A percentile compares a stretch with the other conserved stretches of the same genome.
phyloP scores from a whole-genome alignment of 805 yeast genomes.

The Ogataea philodendri region DNA sequence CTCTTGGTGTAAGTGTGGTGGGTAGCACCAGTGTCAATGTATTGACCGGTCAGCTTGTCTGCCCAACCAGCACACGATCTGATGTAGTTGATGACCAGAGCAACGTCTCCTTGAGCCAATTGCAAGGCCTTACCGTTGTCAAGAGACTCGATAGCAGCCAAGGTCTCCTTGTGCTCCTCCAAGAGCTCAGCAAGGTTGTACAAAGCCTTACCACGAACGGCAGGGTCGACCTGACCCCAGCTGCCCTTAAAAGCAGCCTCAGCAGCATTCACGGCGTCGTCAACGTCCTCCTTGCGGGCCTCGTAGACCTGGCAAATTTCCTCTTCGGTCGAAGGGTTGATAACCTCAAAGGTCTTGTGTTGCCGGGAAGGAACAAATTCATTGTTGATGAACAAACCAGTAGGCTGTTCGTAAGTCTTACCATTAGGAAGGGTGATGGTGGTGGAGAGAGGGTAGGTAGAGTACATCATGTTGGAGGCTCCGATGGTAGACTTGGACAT shows the following conservation, averaged over 20 bases:
- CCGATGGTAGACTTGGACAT: conserved; percentile 15
- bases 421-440: conserved; percentile 69
- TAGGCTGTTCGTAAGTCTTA: conserved; percentile 52
- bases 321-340: conserved; percentile 54
- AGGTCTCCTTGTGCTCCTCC: conserved; percentile 59
- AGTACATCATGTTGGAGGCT: conserved; percentile 23
- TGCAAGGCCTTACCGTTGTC: conserved; percentile 77
- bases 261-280: conserved; percentile 67
- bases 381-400: conserved; percentile 58
- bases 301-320: conserved; percentile 49
- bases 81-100: conserved; percentile 59
- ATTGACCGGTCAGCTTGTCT: conserved; percentile 64
- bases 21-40: conserved; percentile 59
- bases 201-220: conserved; percentile 50
- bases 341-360: conserved; percentile 50
- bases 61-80: conserved; percentile 74
- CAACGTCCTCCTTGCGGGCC: conserved; percentile 62
- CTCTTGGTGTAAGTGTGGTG: conserved; percentile 65
- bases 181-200: conserved; percentile 65
- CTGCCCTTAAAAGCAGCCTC: conserved; percentile 51
- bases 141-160: conserved; percentile 67
- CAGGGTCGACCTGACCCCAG: conserved; percentile 63
- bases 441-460: conserved; percentile 36
- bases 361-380: conserved; percentile 50
- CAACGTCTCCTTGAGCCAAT: conserved; percentile 66